Conservation (phyloP, 2,329 filamentous ascomycete genomes). For the Diplodia corticola region DNA sequence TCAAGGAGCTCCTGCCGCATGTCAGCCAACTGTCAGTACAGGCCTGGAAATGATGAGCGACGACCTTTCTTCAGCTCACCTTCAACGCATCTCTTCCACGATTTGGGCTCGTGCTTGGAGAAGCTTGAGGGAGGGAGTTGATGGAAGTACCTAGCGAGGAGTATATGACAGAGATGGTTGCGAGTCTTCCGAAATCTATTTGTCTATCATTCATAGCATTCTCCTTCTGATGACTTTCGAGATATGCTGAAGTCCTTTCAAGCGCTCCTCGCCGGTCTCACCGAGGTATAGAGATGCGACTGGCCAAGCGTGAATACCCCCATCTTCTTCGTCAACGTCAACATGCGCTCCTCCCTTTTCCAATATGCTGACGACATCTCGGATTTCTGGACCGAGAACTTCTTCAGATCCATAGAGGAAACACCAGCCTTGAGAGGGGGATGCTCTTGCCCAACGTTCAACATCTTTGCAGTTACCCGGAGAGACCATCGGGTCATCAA, state of each 20-base stretch:
- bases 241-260: slow-evolving; percentile 50
- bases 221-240: background rate
- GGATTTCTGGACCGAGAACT: slow-evolving; percentile 71
- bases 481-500: slow-evolving; percentile 62
- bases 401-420: slow-evolving; percentile 76
- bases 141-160: background rate
- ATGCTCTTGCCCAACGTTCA: slow-evolving; percentile 65
- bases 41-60: background rate
- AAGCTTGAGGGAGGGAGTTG: background rate
- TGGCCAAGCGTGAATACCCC: slow-evolving; percentile 80
- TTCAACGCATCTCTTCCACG: background rate
- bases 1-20: background rate
- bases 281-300: slow-evolving; percentile 64
- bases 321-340: slow-evolving; percentile 60
- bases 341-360: slow-evolving; percentile 56
- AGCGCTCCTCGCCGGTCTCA: slow-evolving; percentile 47
- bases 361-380: slow-evolving; percentile 59
- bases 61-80: background rate
- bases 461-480: slow-evolving; percentile 69
- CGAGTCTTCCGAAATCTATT: background rate
- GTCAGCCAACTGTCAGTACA: background rate
- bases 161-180: background rate
- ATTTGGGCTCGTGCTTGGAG: background rate
- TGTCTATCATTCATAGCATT: background rate
- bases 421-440: slow-evolving; percentile 66